Conservation (phyloP, 805 yeast genomes). For the Ogataea dorogensis region DNA sequence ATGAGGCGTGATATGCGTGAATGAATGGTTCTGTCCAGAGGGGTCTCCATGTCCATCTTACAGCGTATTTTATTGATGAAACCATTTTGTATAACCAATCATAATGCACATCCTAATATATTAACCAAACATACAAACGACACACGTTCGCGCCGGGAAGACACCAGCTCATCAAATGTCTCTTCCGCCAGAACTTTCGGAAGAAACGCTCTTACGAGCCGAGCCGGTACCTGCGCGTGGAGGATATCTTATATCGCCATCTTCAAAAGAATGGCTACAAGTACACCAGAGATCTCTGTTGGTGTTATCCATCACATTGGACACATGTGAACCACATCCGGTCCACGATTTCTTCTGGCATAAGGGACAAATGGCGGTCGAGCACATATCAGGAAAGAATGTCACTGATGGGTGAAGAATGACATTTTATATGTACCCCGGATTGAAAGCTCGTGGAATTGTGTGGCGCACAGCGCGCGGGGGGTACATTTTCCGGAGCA, state of each 20-base stretch:
- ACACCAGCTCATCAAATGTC: not conserved
- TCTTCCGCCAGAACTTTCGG: slow-evolving; percentile 19
- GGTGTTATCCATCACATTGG: slow-evolving; percentile 53
- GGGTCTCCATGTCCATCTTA: too few relatives aligned
- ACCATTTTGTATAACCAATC: slow-evolving; percentile 12
- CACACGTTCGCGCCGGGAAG: slow-evolving; percentile 3
- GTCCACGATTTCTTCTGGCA: slow-evolving; percentile 59
- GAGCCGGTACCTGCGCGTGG: slow-evolving; percentile 66
- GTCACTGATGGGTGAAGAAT: not conserved
- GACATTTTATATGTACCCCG: slow-evolving; percentile 10
- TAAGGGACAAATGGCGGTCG: slow-evolving; percentile 38
- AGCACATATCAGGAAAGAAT: slow-evolving; percentile 28
- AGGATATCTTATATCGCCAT: slow-evolving; percentile 44
- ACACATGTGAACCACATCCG: slow-evolving; percentile 58
- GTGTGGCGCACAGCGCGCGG: slow-evolving; percentile 12
- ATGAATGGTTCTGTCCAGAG: too few relatives aligned
- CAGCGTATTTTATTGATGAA: too few relatives aligned
- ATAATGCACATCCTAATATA: not conserved
- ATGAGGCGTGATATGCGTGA: too few relatives aligned
- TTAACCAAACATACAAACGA: slow-evolving; percentile 11
- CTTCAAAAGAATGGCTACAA: slow-evolving; percentile 45
- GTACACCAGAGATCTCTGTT: slow-evolving; percentile 52
- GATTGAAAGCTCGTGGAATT: slow-evolving; percentile 4
- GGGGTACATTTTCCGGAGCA: slow-evolving; percentile 5
- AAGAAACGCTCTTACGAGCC: slow-evolving; percentile 37